Evolutionary conservation across 192 early-diverging fungal species (phyloP).

Genomic region (Coemansia sp.): DNA sequence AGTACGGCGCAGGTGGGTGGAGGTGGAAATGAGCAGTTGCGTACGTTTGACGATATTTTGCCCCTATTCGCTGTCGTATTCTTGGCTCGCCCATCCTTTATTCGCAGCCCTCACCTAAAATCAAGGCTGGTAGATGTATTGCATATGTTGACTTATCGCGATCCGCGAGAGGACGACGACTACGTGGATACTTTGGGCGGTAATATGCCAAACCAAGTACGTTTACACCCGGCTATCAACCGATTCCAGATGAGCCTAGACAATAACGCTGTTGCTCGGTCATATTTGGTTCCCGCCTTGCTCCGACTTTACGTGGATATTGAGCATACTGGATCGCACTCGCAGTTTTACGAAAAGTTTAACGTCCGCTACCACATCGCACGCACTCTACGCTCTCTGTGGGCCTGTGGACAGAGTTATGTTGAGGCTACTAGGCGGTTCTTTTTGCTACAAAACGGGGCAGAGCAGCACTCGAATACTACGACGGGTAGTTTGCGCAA

Average conservation of each 20-base stretch:
- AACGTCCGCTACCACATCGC: slow-evolving; percentile 97
- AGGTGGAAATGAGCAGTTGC: slow-evolving; percentile 22
- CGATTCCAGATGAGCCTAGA: slow-evolving; percentile 63
- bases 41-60: slow-evolving; percentile 53
- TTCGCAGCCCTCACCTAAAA: slow-evolving; percentile 96
- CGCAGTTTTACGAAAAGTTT: slow-evolving; percentile 99
- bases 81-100: slow-evolving; percentile 73
- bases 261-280: slow-evolving; percentile 73
- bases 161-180: slow-evolving; percentile 45
- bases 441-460: slow-evolving; percentile 31
- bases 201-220: slow-evolving; percentile 67
- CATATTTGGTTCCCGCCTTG: slow-evolving; percentile 79
- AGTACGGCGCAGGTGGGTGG: slow-evolving; percentile 42
- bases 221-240: slow-evolving; percentile 64
- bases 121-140: slow-evolving; percentile 90
- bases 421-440: slow-evolving; percentile 41
- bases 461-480: neutral
- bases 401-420: slow-evolving; percentile 41
- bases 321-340: slow-evolving; percentile 89
- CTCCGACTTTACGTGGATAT: slow-evolving; percentile 97
- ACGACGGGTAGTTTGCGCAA: slow-evolving; percentile 35
- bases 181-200: slow-evolving; percentile 75
- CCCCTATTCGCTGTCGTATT: slow-evolving; percentile 80
- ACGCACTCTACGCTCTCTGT: slow-evolving; percentile 78
- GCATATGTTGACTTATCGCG: slow-evolving; percentile 48